A percentile compares a stretch with the other conserved stretches of the same genome.
phyloP scores from a whole-genome alignment of 1,284 basidiomycete genomes.

The Hymenochaete sp. region DNA sequence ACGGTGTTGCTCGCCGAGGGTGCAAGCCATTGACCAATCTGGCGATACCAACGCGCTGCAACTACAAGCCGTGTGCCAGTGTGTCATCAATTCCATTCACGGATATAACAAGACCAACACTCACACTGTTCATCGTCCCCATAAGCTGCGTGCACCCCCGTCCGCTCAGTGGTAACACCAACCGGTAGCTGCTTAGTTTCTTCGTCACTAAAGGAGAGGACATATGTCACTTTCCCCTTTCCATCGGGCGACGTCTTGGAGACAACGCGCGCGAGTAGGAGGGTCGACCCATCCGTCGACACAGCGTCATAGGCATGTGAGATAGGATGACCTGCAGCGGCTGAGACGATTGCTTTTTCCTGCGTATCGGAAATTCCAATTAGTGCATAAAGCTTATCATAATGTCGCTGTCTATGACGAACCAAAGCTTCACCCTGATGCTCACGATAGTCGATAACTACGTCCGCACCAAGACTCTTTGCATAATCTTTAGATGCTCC shows the following conservation, averaged over 20 bases:
- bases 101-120: neutral
- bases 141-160: slow-evolving; percentile 10
- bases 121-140: slow-evolving; percentile 12
- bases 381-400: neutral
- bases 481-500: slow-evolving; percentile 22
- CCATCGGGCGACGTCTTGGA: slow-evolving; percentile 8
- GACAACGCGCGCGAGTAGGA: slow-evolving; percentile 5
- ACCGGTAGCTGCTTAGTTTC: slow-evolving; percentile 6
- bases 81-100: neutral
- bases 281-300: neutral
- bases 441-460: slow-evolving; percentile 26
- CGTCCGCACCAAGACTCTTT: slow-evolving; percentile 23
- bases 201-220: slow-evolving; percentile 6
- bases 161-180: slow-evolving; percentile 2
- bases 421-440: slow-evolving; percentile 15
- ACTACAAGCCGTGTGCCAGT: slow-evolving; percentile 2
- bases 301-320: slow-evolving; percentile 11
- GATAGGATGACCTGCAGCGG: neutral
- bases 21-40: slow-evolving; percentile 9
- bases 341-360: slow-evolving; percentile 10
- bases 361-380: too few species aligned
- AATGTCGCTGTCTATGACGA: neutral
- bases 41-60: slow-evolving; percentile 7
- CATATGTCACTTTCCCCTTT: slow-evolving; percentile 6
- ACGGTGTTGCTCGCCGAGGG: neutral